phyloP scores from a whole-genome alignment of 768 basidiomycete species.

The Boletus subcaerulescens region DNA sequence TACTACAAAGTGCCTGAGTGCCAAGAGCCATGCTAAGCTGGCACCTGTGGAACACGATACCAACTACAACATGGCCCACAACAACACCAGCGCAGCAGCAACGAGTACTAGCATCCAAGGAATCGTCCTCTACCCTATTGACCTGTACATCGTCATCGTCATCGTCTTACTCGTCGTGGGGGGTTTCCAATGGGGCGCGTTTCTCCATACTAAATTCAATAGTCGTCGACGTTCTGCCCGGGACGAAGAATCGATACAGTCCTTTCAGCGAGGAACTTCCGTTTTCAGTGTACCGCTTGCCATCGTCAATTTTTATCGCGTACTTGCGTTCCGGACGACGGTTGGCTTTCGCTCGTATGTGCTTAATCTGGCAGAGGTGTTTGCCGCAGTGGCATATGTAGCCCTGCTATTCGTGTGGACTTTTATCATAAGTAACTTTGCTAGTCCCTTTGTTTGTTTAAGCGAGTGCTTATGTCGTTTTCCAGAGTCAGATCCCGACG shows the following conservation, averaged over 20 bases:
- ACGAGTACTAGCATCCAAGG: conserved; percentile 2
- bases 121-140: conserved; percentile 15
- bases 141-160: conserved; percentile 12
- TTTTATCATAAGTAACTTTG: conserved; percentile 36
- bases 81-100: background rate
- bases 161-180: conserved; percentile 14
- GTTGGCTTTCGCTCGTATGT: conserved; percentile 36
- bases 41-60: background rate
- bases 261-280: conserved; percentile 8
- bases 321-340: conserved; percentile 36
- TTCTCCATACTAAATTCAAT: conserved; percentile 12
- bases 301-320: conserved; percentile 33
- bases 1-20: too few relatives aligned
- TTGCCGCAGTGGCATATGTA: conserved; percentile 37
- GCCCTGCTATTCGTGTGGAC: conserved; percentile 35
- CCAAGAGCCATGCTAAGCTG: background rate
- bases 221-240: conserved; percentile 3
- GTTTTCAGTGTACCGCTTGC: conserved; percentile 29
- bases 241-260: conserved; percentile 1
- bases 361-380: conserved; percentile 41
- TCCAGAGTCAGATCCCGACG: conserved; percentile 20
- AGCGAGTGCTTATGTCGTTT: background rate
- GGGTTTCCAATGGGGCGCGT: conserved; percentile 17
- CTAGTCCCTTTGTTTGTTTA: background rate
- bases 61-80: background rate